These are phyloP conservation scores for Fusarium paranaense DNA, from an alignment of 2,329 filamentous ascomycete genomes.

Conservation along the genomic window DNA sequence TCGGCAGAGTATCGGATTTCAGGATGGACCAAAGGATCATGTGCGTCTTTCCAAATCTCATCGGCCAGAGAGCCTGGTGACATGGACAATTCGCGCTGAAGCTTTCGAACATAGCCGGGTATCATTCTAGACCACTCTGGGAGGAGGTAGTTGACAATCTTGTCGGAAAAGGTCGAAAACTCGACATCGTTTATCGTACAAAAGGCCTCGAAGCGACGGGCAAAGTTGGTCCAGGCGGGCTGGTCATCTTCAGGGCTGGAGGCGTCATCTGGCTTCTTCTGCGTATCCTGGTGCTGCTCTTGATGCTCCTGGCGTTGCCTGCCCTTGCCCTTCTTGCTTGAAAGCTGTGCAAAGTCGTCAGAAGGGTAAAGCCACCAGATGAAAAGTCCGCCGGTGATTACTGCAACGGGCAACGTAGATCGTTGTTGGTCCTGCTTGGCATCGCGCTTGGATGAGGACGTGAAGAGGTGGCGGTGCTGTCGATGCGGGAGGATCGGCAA, in stretches of 20 bases:
- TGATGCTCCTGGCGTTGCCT: conserved; percentile 12
- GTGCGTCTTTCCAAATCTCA: conserved; percentile 93
- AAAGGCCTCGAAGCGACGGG: conserved; percentile 63
- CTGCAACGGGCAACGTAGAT: conserved; percentile 46
- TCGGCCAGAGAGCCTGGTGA: conserved; percentile 88
- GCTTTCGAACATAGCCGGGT: conserved; percentile 81
- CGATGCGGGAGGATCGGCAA: conserved; percentile 23
- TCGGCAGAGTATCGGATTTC: conserved; percentile 86
- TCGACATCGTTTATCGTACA: conserved; percentile 66
- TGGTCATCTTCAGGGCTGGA: conserved; percentile 40
- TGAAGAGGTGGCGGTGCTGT: conserved; percentile 33
- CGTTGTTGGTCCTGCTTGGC: conserved; percentile 37
- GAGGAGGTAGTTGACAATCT: conserved; percentile 76
- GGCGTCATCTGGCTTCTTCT: conserved; percentile 13
- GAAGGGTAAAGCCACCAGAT: conserved; percentile 59
- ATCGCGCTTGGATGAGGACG: conserved; percentile 25
- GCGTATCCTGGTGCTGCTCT: conserved; percentile 26
- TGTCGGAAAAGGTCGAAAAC: conserved; percentile 66
- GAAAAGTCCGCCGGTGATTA: conserved; percentile 52
- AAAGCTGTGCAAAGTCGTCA: conserved; percentile 55
- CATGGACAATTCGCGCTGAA: conserved; percentile 90
- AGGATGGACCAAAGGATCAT: conserved; percentile 84
- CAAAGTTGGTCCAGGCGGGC: conserved; percentile 62
- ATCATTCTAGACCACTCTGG: conserved; percentile 85
- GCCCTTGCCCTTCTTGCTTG: conserved; percentile 27